phyloP scores from a whole-genome alignment of 768 basidiomycete species.

The Neoboletus brunneissimus region DNA sequence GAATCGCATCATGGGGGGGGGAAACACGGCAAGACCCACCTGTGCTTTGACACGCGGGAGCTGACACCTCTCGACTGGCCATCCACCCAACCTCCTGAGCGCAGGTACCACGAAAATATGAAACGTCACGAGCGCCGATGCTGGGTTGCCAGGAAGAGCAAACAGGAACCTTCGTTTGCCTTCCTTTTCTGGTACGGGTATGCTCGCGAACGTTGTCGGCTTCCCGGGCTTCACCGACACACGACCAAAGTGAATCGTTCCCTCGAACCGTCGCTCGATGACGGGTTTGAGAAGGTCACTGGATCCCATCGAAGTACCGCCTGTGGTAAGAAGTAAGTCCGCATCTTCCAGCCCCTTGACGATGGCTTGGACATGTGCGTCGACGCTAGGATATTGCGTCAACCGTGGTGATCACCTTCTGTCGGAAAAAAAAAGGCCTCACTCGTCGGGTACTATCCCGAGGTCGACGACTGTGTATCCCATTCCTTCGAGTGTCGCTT shows the following conservation, averaged over 20 bases:
- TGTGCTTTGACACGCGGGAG: constrained; percentile 62
- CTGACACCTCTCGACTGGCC: constrained; percentile 48
- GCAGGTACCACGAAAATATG: constrained; percentile 83
- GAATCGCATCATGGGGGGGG: not conserved
- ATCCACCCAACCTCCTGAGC: constrained; percentile 69
- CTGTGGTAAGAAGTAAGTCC: constrained; percentile 80
- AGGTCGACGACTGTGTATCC: constrained; percentile 79
- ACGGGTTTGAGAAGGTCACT: constrained; percentile 85
- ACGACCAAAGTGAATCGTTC: constrained; percentile 82
- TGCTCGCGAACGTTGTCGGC: constrained; percentile 85
- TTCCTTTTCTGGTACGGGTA: constrained; percentile 43
- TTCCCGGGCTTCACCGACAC: constrained; percentile 84
- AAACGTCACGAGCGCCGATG: constrained; percentile 83
- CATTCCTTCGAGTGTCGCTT: constrained; percentile 63
- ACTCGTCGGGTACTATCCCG: constrained; percentile 78
- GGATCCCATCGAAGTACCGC: constrained; percentile 90
- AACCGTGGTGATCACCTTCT: not conserved
- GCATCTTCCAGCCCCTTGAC: constrained; percentile 54
- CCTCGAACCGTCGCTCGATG: constrained; percentile 74
- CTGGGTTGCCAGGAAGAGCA: constrained; percentile 87
- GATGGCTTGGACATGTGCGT: constrained; percentile 58
- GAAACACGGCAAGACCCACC: constrained; percentile 39
- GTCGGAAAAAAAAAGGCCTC: constrained; percentile 19
- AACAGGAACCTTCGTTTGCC: constrained; percentile 62
- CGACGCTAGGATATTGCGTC: constrained; percentile 39